phyloP scores from a whole-genome alignment of 352 stramenopile species.

The Phytophthora vignae region DNA sequence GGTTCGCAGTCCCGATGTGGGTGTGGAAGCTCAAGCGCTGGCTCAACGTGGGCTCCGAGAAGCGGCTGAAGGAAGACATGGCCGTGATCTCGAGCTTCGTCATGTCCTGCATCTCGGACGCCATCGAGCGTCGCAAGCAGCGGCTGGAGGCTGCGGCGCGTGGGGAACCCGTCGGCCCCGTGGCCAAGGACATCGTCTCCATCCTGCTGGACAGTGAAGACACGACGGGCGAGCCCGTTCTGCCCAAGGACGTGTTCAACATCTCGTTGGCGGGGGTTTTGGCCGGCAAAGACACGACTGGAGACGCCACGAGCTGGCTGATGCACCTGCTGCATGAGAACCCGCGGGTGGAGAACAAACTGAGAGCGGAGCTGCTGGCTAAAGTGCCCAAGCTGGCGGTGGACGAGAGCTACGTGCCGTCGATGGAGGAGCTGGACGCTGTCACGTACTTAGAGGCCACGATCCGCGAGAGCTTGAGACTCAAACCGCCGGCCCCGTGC shows the following conservation, averaged over 20 bases:
- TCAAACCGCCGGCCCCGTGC: conserved; percentile 56
- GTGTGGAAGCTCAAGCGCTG: conserved; percentile 59
- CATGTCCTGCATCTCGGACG: conserved; percentile 30
- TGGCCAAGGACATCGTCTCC: conserved; percentile 48
- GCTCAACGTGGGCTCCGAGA: conserved; percentile 47
- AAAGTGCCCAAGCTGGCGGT: conserved; percentile 37
- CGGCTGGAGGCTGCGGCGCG: conserved; percentile 19
- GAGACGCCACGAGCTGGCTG: conserved; percentile 55
- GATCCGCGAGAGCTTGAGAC: conserved; percentile 55
- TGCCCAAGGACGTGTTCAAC: conserved; percentile 56
- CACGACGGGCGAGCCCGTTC: conserved; percentile 23
- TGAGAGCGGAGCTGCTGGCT: conserved; percentile 35
- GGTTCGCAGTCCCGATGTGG: conserved; percentile 42
- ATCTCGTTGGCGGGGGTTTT: conserved; percentile 74
- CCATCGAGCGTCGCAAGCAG: conserved; percentile 31
- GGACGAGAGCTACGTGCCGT: conserved; percentile 37
- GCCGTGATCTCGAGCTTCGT: conserved; percentile 42
- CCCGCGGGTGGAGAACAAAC: conserved; percentile 48
- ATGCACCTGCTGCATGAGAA: conserved; percentile 67
- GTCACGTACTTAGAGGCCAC: conserved; percentile 49
- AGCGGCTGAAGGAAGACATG: conserved; percentile 29
- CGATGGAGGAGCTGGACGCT: conserved; percentile 40
- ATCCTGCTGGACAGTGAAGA: conserved; percentile 46
- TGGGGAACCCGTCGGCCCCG: conserved; percentile 22
- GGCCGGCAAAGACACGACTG: conserved; percentile 74